phyloP scores from a whole-genome alignment of 23 red algal species.

The Gracilaria caudata region DNA sequence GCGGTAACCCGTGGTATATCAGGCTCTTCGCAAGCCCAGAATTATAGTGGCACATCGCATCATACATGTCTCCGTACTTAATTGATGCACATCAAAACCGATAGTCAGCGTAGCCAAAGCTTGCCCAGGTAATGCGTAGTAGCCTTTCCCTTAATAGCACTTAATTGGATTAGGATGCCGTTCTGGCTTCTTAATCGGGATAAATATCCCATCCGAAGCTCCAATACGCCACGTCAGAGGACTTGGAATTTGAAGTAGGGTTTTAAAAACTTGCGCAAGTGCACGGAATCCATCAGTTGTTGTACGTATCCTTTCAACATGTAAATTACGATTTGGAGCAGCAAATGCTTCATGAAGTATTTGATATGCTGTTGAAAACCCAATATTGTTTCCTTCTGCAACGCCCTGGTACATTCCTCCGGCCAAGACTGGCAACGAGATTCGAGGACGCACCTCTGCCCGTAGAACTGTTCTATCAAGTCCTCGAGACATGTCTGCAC shows the following conservation, averaged over 20 bases:
- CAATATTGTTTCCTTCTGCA: too few relatives aligned
- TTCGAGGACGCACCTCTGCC: too few relatives aligned
- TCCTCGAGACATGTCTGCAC: too few relatives aligned
- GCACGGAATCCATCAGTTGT: background rate
- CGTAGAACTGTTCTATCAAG: too few relatives aligned
- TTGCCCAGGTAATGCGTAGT: background rate
- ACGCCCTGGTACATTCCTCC: too few relatives aligned
- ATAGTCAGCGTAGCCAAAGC: background rate
- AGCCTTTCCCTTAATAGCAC: background rate
- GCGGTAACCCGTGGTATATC: background rate
- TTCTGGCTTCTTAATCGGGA: background rate
- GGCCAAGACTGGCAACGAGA: too few relatives aligned
- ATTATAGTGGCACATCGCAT: background rate
- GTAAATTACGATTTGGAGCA: background rate
- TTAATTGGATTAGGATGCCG: background rate
- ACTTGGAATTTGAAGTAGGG: background rate
- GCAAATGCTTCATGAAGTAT: background rate
- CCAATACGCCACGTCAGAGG: background rate
- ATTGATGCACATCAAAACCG: background rate
- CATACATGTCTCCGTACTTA: background rate
- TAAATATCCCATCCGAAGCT: background rate
- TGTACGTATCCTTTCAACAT: background rate
- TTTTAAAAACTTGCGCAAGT: background rate
- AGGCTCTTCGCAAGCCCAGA: background rate
- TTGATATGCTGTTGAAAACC: background rate